A percentile compares a stretch with the other conserved stretches of the same genome.
phyloP scores from a whole-genome alignment of 768 basidiomycete species.

The Collybia sp. region DNA sequence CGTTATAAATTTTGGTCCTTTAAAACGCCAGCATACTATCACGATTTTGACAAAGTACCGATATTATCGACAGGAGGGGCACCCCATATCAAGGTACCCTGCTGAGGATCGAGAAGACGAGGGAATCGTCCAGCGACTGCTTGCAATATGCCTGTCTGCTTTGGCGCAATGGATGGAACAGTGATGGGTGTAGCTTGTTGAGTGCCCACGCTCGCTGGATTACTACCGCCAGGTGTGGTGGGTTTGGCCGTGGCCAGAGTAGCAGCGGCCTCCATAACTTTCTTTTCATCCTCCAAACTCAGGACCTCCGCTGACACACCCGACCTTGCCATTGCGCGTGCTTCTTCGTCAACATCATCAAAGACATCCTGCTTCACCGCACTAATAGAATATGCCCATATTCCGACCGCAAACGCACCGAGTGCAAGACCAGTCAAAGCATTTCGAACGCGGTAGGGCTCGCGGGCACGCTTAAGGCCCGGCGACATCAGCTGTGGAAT shows the following conservation, averaged over 20 bases:
- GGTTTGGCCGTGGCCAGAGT: slow-evolving; percentile 7
- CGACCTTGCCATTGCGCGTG: slow-evolving; percentile 42
- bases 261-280: slow-evolving; percentile 15
- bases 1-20: neutral
- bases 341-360: slow-evolving; percentile 81
- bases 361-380: slow-evolving; percentile 95
- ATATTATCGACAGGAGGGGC: slow-evolving; percentile 65
- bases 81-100: slow-evolving; percentile 66
- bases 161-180: slow-evolving; percentile 2
- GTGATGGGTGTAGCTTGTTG: neutral
- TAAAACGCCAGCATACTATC: neutral
- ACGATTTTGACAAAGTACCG: slow-evolving; percentile 33
- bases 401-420: slow-evolving; percentile 68
- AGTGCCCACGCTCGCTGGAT: neutral
- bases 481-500: slow-evolving; percentile 70
- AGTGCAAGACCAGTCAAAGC: slow-evolving; percentile 71
- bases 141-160: slow-evolving; percentile 40
- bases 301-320: slow-evolving; percentile 16
- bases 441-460: slow-evolving; percentile 78
- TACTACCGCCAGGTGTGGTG: slow-evolving; percentile 1
- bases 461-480: slow-evolving; percentile 82
- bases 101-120: slow-evolving; percentile 50
- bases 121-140: slow-evolving; percentile 43
- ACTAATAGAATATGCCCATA: slow-evolving; percentile 91
- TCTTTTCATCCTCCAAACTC: slow-evolving; percentile 25